Base-by-base conservation (phyloP, 225 moss, liverwort and hornwort species). In the Polytrichum commune region DNA sequence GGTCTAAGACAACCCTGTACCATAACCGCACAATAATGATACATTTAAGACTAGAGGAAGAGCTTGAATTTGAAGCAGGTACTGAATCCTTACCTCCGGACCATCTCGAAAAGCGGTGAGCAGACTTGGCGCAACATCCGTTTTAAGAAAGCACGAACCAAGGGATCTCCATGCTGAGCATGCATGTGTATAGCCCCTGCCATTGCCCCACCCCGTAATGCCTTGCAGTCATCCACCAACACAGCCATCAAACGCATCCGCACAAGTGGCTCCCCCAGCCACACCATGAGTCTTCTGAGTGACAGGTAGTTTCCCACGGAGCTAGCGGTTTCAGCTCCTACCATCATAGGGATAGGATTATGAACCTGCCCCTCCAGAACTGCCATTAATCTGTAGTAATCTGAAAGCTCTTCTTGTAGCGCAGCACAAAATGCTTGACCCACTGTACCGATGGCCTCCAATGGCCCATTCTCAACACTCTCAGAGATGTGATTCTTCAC, bases 341-440 rank as follows among this genome's bases (percentile, higher is more conserved):
- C 78, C 98, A 98, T 91, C 68, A 90, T 80, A 18, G 98, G 98
- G 66, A 95, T 91, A 27, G 93, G 87, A 77, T 93, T 86, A 84
- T 98, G 94, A 55, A 91, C 93, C 77, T 98, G 98, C 22, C 93
- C 92, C 78, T 98, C 98, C 58, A 98, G 86, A 29, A 98, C 98
- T 63, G 98, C 98, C 95, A 98, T 98, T 81, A 98, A 75, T 53
- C 98, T 91, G 57, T 98, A 98, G 71, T 95, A 98, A 66, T 98
- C 98, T 55, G 92, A 91, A 5, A 98, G 73, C 84, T 98, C 98
- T 72, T 98, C 98, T 76, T 95, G 98, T 25, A 98, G 84, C 77
- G 98, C 95, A 72, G 98, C 95, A 85, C 92, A 95, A 69, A 98
- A 98, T 63, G 98, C 98, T 85, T 98, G 98, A 19, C 98, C 98